Conservation (phyloP, 495 filamentous ascomycete species). For the Xylaria bambusicola region DNA sequence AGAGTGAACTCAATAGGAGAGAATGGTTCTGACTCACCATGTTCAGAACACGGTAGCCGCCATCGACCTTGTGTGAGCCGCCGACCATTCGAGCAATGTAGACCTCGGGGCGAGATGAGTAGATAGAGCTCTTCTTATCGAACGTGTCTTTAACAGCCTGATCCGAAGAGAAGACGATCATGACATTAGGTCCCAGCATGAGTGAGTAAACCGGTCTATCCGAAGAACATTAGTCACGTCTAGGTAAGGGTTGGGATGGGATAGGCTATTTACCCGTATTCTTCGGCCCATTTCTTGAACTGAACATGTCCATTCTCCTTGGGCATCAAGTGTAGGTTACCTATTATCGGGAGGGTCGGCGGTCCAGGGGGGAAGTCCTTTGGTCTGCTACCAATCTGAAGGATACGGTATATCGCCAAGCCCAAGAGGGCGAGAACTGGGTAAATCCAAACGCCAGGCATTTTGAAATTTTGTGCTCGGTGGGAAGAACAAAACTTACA, state of each 20-base stretch:
- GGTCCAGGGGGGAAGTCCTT: constrained; percentile 25
- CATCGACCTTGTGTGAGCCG: constrained; percentile 18
- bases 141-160: constrained; percentile 33
- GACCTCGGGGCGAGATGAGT: constrained; percentile 25
- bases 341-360: constrained; percentile 22
- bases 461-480: constrained; percentile 6
- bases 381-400: constrained; percentile 23
- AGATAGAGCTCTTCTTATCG: constrained; percentile 31
- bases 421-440: constrained; percentile 20
- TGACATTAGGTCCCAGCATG: constrained; percentile 30
- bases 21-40: constrained; percentile 12
- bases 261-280: constrained; percentile 20
- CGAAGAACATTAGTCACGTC: constrained; percentile 7
- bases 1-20: background rate
- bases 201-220: constrained; percentile 26
- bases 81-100: constrained; percentile 23
- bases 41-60: constrained; percentile 22
- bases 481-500: constrained; percentile 1
- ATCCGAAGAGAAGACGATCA: constrained; percentile 36
- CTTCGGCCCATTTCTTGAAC: constrained; percentile 25
- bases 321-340: constrained; percentile 27
- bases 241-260: background rate
- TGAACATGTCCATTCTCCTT: constrained; percentile 21
- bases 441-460: constrained; percentile 19
- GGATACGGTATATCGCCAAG: constrained; percentile 19